Conservation (phyloP, 257 asterid species). For the Ballota nigra region DNA sequence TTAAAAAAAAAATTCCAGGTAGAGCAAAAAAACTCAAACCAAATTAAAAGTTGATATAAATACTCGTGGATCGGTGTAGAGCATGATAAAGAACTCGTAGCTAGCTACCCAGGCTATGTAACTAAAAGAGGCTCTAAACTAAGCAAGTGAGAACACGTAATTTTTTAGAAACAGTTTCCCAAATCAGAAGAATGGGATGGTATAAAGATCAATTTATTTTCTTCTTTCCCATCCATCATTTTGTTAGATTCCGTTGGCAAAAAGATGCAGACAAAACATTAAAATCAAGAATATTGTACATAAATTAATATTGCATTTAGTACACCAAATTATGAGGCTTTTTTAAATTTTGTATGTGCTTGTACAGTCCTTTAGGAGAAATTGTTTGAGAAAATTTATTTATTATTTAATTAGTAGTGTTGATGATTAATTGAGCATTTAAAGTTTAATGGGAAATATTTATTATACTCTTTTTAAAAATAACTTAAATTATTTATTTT, state of each 20-base stretch:
- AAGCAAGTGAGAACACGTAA: not conserved
- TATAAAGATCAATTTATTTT: not conserved
- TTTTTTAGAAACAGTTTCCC: not conserved
- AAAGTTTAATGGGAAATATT: too few species aligned
- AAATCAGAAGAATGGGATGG: not conserved
- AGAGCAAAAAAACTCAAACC: not conserved
- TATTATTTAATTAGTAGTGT: too few species aligned
- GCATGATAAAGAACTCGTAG: not conserved
- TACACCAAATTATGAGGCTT: not conserved
- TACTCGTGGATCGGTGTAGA: not conserved
- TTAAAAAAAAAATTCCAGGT: not conserved
- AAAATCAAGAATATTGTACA: conserved; percentile 12
- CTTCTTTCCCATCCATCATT: conserved; percentile 14
- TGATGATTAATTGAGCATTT: too few species aligned
- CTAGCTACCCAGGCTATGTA: not conserved
- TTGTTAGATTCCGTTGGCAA: conserved; percentile 32
- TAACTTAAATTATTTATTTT: too few species aligned
- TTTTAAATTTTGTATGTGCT: not conserved
- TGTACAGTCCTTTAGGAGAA: not conserved
- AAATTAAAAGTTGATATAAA: not conserved
- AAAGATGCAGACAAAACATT: conserved; percentile 33
- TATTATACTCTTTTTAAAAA: too few species aligned
- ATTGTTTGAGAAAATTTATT: too few species aligned
- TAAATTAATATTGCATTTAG: not conserved
- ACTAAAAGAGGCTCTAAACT: not conserved